Base-by-base conservation (phyloP, 2,329 filamentous ascomycete genomes). In the Podosphaera fusca region DNA sequence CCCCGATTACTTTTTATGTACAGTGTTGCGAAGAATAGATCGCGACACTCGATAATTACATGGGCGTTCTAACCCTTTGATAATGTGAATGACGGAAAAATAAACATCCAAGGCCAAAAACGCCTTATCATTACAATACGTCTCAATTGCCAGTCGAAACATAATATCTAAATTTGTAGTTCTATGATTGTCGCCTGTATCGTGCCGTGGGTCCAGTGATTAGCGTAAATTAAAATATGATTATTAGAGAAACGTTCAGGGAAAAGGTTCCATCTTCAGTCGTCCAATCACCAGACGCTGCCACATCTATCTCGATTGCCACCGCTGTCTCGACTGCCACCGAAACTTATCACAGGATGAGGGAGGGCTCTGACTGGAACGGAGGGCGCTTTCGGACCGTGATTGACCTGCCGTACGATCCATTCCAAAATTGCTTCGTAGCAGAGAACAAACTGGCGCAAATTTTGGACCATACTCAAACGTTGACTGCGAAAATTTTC, bases 381-480 rank as follows among this genome's bases (percentile, higher is more conserved):
- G 7, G 10, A 12, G 8, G 4, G 6, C 10, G 35, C n/a, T 34
- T 52, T 52, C 35, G 29, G 50, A 52, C 33, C 5, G 10, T n/a
- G 29, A 6, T 10, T 9, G 10, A 33, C 21, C 57, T 67, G 64
- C 54, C 67, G 64, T 6, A 75, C 73, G 34, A 92, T 70, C 88
- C 90, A 98, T 70, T 96, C 90, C 57, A 94, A 72, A 5, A 96
- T 77, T 46, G 86, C 94, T 72, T 98, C 92, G 69, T 98, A 98
- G 69, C 92, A 98, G 38, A 98, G 79, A 55, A 95, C 90, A 70
- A 85, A 96, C 68, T 98, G 92, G 59, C 87, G 76, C 58, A 96
- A 72, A 64, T 85, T 95, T 70, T 96, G 92, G 49, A 98, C 90
- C 89, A 96, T 98, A 69, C 88, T 95, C 29, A 95, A 71, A 61